A percentile compares a stretch with the other conserved stretches of the same genome.
Evolutionary conservation across 352 stramenopile species (phyloP).

Genomic region (Phytophthora pistaciae): DNA sequence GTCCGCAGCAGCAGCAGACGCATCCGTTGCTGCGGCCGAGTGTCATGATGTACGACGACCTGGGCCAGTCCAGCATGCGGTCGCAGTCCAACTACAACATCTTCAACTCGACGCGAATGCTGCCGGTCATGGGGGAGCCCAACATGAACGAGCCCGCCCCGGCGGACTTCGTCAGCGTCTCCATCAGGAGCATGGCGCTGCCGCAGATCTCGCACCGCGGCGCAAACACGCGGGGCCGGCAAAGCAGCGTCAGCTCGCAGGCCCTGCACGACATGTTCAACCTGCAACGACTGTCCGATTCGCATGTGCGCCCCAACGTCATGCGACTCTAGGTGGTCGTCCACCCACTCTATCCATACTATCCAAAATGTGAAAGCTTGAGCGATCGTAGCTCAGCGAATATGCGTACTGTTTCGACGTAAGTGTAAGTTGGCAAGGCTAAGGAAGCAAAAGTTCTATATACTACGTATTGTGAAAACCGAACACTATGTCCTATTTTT

Average conservation of each 20-base stretch:
- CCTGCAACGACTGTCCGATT: slow-evolving; percentile 17
- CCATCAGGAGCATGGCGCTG: slow-evolving; percentile 7
- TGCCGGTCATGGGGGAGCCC: slow-evolving; percentile 7
- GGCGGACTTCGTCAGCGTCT: slow-evolving; percentile 23
- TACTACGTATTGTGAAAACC: too few species aligned
- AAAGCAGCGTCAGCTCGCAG: slow-evolving; percentile 28
- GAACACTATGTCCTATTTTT: too few species aligned
- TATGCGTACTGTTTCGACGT: background rate
- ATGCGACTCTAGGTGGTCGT: slow-evolving; percentile 17
- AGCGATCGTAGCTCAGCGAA: slow-evolving; percentile 6
- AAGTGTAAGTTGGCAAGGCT: background rate
- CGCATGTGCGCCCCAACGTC: background rate
- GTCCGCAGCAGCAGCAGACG: slow-evolving; percentile 6
- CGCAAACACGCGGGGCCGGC: background rate
- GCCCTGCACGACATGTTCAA: slow-evolving; percentile 30
- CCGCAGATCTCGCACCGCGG: slow-evolving; percentile 12
- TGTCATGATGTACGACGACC: slow-evolving; percentile 29
- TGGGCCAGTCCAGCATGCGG: slow-evolving; percentile 25
- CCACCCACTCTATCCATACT: too few species aligned
- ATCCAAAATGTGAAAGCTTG: background rate
- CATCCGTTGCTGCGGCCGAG: slow-evolving; percentile 32
- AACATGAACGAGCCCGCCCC: slow-evolving; percentile 18
- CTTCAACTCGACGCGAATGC: slow-evolving; percentile 26
- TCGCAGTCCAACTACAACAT: slow-evolving; percentile 43
- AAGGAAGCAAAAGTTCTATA: too few species aligned